Evolutionary conservation across 495 filamentous ascomycete species (phyloP).

Genomic region (Lophiotrema nucula): DNA sequence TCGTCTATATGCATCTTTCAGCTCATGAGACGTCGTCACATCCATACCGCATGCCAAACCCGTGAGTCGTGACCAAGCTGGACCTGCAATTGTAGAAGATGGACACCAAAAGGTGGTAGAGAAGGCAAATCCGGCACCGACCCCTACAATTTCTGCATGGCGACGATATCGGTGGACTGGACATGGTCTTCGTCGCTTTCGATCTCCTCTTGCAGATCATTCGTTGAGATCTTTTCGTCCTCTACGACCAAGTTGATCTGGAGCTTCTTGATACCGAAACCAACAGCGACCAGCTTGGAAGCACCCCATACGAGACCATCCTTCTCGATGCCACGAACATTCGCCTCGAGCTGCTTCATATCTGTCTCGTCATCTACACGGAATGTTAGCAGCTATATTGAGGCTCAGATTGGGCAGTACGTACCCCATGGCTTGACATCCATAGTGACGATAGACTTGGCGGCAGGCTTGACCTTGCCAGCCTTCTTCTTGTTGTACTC

Average conservation of each 20-base stretch:
- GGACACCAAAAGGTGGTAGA: constrained; percentile 8
- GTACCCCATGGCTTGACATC: constrained; percentile 99
- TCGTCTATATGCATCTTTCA: constrained; percentile 12
- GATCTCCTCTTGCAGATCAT: constrained; percentile 85
- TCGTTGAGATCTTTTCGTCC: constrained; percentile 89
- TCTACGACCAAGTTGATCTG: constrained; percentile 98
- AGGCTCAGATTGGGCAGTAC: too few species aligned
- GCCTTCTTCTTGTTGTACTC: constrained; percentile 99
- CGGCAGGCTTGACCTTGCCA: constrained; percentile 79
- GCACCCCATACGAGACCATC: constrained; percentile 96
- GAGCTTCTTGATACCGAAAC: constrained; percentile 99
- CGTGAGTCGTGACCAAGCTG: constrained; percentile 17
- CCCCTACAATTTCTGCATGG: constrained; percentile 88
- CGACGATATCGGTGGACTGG: constrained; percentile 89
- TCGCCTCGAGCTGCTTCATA: constrained; percentile 74
- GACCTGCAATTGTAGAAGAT: constrained; percentile 8
- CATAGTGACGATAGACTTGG: constrained; percentile 92
- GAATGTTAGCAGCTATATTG: constrained; percentile 6
- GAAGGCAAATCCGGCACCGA: background rate
- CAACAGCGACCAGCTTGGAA: constrained; percentile 82
- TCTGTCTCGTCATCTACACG: constrained; percentile 84
- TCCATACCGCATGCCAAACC: constrained; percentile 21
- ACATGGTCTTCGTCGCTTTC: constrained; percentile 92
- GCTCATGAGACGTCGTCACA: constrained; percentile 25
- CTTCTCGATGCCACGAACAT: constrained; percentile 82